These are phyloP conservation scores for Phylloporus sp. DNA, from an alignment of 768 basidiomycete species.

Conservation along the genomic window DNA sequence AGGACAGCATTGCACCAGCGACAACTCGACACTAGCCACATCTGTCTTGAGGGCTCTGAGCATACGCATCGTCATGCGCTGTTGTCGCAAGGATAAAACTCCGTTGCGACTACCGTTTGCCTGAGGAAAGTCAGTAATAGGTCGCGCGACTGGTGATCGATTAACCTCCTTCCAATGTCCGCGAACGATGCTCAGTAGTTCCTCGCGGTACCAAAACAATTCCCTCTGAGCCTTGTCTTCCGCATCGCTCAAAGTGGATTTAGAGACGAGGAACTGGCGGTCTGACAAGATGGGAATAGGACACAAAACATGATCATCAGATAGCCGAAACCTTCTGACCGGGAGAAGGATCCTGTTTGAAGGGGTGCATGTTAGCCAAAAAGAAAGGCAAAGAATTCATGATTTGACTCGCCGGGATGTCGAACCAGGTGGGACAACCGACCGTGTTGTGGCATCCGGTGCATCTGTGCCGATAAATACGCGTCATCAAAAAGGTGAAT, in stretches of 20 bases:
- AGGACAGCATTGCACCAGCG: constrained; percentile 35
- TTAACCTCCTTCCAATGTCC: constrained; percentile 84
- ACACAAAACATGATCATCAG: constrained; percentile 49
- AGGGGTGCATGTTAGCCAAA: constrained; percentile 3
- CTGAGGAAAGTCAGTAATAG: constrained; percentile 37
- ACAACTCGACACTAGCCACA: constrained; percentile 54
- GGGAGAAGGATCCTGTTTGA: constrained; percentile 58
- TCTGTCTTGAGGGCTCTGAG: constrained; percentile 71
- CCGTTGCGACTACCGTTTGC: constrained; percentile 75
- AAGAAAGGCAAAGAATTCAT: not conserved
- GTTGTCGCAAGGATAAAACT: constrained; percentile 68
- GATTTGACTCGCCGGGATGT: constrained; percentile 58
- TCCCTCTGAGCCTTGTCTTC: constrained; percentile 68
- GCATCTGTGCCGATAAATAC: constrained; percentile 32
- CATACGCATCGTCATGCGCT: constrained; percentile 75
- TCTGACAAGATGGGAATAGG: constrained; percentile 84
- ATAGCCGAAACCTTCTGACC: constrained; percentile 61
- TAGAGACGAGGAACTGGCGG: constrained; percentile 86
- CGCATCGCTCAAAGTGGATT: constrained; percentile 52
- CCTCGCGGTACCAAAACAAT: constrained; percentile 95
- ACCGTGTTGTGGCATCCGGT: constrained; percentile 39
- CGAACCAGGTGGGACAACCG: constrained; percentile 81
- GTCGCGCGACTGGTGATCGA: not conserved
- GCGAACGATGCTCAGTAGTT: constrained; percentile 62
- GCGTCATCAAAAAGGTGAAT: not conserved